Conservation (phyloP, 768 basidiomycete genomes). For the Pleurotus cornucopiae region DNA sequence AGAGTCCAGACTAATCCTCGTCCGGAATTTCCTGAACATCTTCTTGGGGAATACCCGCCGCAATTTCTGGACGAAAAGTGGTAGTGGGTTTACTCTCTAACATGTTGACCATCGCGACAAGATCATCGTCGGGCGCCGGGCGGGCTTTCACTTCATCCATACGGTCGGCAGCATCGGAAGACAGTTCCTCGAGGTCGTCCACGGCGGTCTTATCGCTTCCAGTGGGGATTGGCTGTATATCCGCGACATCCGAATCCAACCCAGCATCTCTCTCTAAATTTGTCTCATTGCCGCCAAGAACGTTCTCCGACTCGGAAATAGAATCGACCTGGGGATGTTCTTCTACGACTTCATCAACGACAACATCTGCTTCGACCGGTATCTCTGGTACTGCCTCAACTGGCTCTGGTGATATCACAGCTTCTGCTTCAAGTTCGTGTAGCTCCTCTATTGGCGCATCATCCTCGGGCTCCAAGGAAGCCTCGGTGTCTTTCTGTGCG, state of each 20-base stretch:
- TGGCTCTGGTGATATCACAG: not conserved
- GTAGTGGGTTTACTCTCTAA: slow-evolving; percentile 43
- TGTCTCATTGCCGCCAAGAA: not conserved
- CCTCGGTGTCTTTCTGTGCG: not conserved
- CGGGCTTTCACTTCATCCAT: slow-evolving; percentile 13
- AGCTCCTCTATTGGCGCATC: slow-evolving; percentile 9
- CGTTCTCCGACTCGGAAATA: slow-evolving; percentile 1
- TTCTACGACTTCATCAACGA: not conserved
- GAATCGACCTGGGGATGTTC: not conserved
- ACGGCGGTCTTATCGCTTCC: slow-evolving; percentile 4
- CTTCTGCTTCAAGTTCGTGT: slow-evolving; percentile 5
- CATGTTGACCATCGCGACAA: slow-evolving; percentile 65
- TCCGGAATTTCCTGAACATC: slow-evolving; percentile 47
- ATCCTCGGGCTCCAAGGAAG: slow-evolving; percentile 4
- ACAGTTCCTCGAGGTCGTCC: slow-evolving; percentile 7
- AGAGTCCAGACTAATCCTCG: slow-evolving; percentile 31
- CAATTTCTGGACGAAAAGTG: slow-evolving; percentile 38
- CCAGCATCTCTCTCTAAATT: too few relatives aligned
- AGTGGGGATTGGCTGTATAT: not conserved
- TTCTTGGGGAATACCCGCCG: slow-evolving; percentile 49
- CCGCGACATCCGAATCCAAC: too few relatives aligned
- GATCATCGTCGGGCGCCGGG: slow-evolving; percentile 31
- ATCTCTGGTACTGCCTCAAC: not conserved
- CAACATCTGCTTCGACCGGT: not conserved
- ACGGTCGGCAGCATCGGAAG: slow-evolving; percentile 14